A percentile compares a stretch with the other conserved stretches of the same genome.
phyloP scores from a whole-genome alignment of 148 eudicot genomes.

The Bassia scoparia region DNA sequence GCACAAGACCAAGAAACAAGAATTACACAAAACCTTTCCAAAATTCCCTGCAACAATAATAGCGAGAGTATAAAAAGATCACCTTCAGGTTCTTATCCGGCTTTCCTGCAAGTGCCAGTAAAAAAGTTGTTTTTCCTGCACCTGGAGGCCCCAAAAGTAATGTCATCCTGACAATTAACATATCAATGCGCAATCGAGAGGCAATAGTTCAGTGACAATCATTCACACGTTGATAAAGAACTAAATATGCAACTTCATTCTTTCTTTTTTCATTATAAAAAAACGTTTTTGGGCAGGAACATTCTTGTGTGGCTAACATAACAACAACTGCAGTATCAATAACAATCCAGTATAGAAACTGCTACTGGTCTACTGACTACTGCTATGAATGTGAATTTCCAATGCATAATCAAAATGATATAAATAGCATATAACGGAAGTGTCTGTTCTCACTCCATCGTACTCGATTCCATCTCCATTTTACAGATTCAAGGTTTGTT shows the following conservation, averaged over 20 bases:
- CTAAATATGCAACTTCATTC: background rate
- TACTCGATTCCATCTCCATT: too few relatives aligned
- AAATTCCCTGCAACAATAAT: background rate
- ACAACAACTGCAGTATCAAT: too few relatives aligned
- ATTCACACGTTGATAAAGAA: background rate
- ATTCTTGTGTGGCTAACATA: too few relatives aligned
- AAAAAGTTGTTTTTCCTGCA: slow-evolving; percentile 69
- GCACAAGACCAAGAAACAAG: background rate
- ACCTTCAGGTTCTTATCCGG: slow-evolving; percentile 54
- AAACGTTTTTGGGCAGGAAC: too few relatives aligned
- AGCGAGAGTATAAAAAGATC: background rate
- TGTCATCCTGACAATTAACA: slow-evolving; percentile 49
- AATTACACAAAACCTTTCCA: background rate
- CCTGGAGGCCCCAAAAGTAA: slow-evolving; percentile 82
- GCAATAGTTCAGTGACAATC: background rate
- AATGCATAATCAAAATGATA: too few relatives aligned
- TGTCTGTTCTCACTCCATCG: background rate
- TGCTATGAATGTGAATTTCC: too few relatives aligned
- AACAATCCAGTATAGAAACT: too few relatives aligned
- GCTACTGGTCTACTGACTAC: too few relatives aligned
- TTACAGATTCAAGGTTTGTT: too few relatives aligned
- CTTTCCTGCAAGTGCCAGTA: slow-evolving; percentile 59
- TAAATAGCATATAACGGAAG: too few relatives aligned
- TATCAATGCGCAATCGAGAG: background rate
- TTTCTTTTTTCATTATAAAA: too few relatives aligned